phyloP scores from a whole-genome alignment of 2,329 filamentous ascomycete genomes.

The Ustulina deusta region DNA sequence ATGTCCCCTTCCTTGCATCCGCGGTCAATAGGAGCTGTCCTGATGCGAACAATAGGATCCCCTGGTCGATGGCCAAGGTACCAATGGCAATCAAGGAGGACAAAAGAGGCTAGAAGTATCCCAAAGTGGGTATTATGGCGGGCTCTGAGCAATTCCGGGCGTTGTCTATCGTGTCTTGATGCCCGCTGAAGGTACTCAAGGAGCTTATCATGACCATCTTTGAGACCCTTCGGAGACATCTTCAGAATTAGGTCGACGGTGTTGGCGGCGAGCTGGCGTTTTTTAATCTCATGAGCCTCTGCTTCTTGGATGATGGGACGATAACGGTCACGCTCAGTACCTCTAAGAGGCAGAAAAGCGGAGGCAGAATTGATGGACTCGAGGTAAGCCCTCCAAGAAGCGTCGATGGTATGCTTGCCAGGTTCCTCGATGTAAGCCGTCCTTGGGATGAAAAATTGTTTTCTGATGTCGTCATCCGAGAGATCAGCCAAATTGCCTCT shows the following conservation, averaged over 20 bases:
- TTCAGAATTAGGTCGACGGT: too few species aligned
- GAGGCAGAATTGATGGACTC: background rate
- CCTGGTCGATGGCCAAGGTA: conserved; percentile 36
- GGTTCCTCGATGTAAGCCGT: background rate
- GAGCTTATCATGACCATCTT: background rate
- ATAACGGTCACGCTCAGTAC: conserved; percentile 34
- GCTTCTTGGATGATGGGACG: conserved; percentile 19
- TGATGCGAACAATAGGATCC: conserved; percentile 30
- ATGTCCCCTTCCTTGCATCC: background rate
- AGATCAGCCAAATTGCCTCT: background rate
- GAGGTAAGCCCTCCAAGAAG: conserved; percentile 13
- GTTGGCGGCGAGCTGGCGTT: background rate
- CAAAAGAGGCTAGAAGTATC: background rate
- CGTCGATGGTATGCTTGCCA: too few species aligned
- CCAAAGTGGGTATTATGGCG: conserved; percentile 19
- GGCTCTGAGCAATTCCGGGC: background rate
- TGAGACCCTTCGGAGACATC: too few species aligned
- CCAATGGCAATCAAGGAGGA: conserved; percentile 17
- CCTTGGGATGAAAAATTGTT: background rate
- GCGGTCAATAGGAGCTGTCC: background rate
- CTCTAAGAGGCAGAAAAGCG: conserved; percentile 27
- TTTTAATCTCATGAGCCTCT: conserved; percentile 1
- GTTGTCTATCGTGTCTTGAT: background rate
- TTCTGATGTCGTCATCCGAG: background rate
- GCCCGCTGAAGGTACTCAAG: background rate